Conservation (phyloP, 148 eudicot species). For the Vaccinium myrtillus region DNA sequence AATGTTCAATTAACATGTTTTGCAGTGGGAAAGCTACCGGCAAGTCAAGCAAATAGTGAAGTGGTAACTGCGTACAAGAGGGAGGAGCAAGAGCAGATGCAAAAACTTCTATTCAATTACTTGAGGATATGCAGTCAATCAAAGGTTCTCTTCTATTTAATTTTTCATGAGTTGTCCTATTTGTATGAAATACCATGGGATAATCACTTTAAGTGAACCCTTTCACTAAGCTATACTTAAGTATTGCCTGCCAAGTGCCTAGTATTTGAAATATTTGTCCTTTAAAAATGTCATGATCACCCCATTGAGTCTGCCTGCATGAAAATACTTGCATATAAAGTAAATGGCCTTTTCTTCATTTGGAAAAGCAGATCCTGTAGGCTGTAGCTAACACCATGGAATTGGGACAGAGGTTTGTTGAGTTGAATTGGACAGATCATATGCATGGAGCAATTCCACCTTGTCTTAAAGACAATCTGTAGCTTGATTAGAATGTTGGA, state of each 20-base stretch:
- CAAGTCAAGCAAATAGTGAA: constrained; percentile 51
- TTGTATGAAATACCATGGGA: not conserved
- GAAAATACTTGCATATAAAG: not conserved
- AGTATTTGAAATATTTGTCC: not conserved
- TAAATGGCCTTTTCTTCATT: not conserved
- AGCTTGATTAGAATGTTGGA: not conserved
- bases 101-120: constrained; percentile 50
- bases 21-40: constrained; percentile 90
- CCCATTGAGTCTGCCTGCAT: not conserved
- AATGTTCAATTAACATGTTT: constrained; percentile 14
- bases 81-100: constrained; percentile 56
- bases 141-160: constrained; percentile 39
- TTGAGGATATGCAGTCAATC: constrained; percentile 43
- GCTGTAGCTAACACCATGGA: not conserved
- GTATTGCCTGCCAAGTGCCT: not conserved
- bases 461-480: not conserved
- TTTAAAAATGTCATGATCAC: not conserved
- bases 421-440: not conserved
- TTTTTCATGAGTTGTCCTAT: not conserved
- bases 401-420: not conserved
- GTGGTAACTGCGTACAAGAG: constrained; percentile 59
- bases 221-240: not conserved
- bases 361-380: not conserved
- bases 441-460: not conserved
- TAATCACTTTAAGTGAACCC: not conserved